phyloP scores from a whole-genome alignment of 768 basidiomycete genomes.

The Obba rivulosa region DNA sequence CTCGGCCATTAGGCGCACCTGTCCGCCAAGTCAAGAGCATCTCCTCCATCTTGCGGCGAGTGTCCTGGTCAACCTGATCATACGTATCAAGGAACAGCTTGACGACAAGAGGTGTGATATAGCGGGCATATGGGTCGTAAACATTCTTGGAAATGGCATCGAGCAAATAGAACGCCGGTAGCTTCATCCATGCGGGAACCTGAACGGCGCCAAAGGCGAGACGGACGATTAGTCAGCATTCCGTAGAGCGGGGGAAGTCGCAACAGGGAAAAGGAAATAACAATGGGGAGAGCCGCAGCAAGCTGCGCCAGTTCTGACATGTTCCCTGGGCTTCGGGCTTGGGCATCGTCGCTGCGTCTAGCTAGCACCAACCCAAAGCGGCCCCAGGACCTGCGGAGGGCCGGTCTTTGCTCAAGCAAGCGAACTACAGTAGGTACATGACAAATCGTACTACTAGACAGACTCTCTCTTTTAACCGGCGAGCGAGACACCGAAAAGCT shows the following conservation, averaged over 20 bases:
- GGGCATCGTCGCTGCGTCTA: conserved; percentile 4
- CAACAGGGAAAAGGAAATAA: conserved; percentile 9
- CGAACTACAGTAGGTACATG: conserved; percentile 40
- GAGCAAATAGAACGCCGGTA: conserved; percentile 91
- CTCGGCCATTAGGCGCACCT: conserved; percentile 72
- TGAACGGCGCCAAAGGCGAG: conserved; percentile 32
- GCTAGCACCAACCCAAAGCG: conserved; percentile 1
- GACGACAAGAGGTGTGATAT: conserved; percentile 78
- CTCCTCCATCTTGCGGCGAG: conserved; percentile 95
- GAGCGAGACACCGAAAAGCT: neutral
- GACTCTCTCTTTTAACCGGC: neutral
- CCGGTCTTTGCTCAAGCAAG: conserved; percentile 39
- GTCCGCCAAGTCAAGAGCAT: conserved; percentile 95
- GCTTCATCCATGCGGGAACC: conserved; percentile 87
- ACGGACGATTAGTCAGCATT: conserved; percentile 60
- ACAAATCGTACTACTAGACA: conserved; percentile 12
- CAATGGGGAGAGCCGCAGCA: conserved; percentile 5
- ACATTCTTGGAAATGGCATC: conserved; percentile 98
- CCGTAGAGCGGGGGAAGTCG: conserved; percentile 25
- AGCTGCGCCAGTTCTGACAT: conserved; percentile 9
- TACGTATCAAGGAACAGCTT: conserved; percentile 86
- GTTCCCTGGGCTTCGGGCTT: conserved; percentile 5
- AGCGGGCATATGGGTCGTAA: conserved; percentile 84
- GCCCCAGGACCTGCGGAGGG: conserved; percentile 10
- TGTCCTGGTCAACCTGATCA: conserved; percentile 74